A percentile compares a stretch with the other conserved stretches of the same genome.
Evolutionary conservation across 306 rosid species (phyloP).

Genomic region (Quercus dentata): DNA sequence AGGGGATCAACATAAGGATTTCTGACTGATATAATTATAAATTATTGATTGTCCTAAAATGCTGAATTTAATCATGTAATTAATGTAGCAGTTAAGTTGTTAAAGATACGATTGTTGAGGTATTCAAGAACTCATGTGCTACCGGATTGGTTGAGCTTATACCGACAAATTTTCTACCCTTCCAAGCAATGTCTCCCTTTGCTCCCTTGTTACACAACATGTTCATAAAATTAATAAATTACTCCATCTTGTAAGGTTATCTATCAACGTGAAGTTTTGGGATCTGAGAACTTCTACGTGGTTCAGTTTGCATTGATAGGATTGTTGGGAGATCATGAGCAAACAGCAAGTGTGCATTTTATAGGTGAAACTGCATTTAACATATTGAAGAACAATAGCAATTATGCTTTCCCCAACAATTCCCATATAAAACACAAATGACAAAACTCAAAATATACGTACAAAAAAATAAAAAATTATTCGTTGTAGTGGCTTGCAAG

Average conservation of each 20-base stretch:
- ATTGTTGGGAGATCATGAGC: slow-evolving; percentile 17
- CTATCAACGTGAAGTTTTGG: background rate
- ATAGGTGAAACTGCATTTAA: background rate
- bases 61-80: no score
- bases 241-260: background rate
- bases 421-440: background rate
- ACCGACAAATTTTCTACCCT: slow-evolving; percentile 39
- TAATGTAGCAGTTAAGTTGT: no score
- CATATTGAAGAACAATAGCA: background rate
- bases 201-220: no score
- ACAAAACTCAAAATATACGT: background rate
- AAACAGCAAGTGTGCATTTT: slow-evolving; percentile 4
- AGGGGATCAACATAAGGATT: no score
- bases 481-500: slow-evolving; percentile 25
- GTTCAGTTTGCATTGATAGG: background rate
- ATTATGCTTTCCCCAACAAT: background rate
- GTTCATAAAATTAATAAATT: no score
- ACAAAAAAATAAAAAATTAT: background rate
- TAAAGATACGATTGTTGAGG: background rate
- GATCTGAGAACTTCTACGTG: slow-evolving; percentile 1
- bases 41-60: no score
- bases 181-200: slow-evolving; percentile 39
- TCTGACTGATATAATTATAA: no score
- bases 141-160: slow-evolving; percentile 31
- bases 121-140: slow-evolving; percentile 27